Conservation (phyloP, 2,329 filamentous ascomycete genomes). For the Ceratocystis huliohia region DNA sequence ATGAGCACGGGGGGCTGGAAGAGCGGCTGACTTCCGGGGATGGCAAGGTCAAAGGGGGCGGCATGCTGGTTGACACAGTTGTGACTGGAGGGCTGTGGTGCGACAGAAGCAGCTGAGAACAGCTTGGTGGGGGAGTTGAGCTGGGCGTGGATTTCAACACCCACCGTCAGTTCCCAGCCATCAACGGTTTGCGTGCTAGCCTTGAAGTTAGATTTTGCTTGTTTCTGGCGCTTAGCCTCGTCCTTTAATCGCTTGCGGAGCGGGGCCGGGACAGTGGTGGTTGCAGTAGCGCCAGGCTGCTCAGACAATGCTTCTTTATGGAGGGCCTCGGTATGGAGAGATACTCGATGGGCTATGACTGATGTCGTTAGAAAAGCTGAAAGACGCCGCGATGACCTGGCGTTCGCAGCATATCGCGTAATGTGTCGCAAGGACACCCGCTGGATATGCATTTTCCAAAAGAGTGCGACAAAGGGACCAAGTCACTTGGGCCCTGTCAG, state of each 20-base stretch:
- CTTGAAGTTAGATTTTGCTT: slow-evolving; percentile 35
- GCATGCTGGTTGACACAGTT: slow-evolving; percentile 68
- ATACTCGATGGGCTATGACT: not conserved
- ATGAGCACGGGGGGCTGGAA: slow-evolving; percentile 76
- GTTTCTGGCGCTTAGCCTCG: slow-evolving; percentile 56
- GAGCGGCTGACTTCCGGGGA: slow-evolving; percentile 76
- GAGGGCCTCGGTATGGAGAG: slow-evolving; percentile 23
- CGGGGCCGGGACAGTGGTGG: slow-evolving; percentile 29
- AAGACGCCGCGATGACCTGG: not conserved
- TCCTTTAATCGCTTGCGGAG: slow-evolving; percentile 63
- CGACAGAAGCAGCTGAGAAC: slow-evolving; percentile 66
- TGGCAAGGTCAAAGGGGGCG: slow-evolving; percentile 74
- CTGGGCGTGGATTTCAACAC: slow-evolving; percentile 95
- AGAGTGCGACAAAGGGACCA: not conserved
- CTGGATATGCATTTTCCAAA: not conserved
- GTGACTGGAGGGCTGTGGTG: not conserved
- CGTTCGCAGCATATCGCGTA: not conserved
- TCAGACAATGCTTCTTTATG: not conserved
- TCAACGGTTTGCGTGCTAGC: slow-evolving; percentile 38
- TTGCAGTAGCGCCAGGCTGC: slow-evolving; percentile 21
- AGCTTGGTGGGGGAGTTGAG: slow-evolving; percentile 80
- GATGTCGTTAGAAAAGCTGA: not conserved
- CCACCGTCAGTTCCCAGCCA: slow-evolving; percentile 87
- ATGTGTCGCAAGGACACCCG: not conserved
- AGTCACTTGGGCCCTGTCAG: not conserved